phyloP scores from a whole-genome alignment of 139 green algal species.

The Asterochloris erici region DNA sequence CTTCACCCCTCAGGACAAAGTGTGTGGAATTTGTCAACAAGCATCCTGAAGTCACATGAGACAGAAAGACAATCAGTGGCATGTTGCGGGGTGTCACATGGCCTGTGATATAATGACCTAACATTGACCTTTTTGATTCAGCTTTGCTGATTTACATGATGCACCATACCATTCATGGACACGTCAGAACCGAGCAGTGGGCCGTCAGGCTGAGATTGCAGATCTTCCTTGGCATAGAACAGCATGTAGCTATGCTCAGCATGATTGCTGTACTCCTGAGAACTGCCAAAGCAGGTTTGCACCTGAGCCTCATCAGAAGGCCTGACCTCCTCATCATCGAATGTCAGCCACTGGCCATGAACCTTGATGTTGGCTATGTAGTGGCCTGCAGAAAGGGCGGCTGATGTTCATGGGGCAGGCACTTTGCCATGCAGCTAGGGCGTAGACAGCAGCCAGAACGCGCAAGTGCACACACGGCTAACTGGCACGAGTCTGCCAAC shows the following conservation, averaged over 20 bases:
- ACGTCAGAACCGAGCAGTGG: too few species aligned
- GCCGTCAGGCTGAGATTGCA: too few species aligned
- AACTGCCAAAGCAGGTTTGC: conserved; percentile 84
- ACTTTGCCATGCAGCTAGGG: neutral
- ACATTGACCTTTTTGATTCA: too few species aligned
- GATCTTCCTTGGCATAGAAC: conserved; percentile 73
- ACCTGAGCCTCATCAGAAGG: conserved; percentile 73
- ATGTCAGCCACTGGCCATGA: conserved; percentile 82
- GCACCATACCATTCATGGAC: too few species aligned
- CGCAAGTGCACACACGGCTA: neutral
- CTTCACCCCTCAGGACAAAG: too few species aligned
- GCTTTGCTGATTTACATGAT: too few species aligned
- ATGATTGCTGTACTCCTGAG: conserved; percentile 58
- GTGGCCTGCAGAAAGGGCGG: conserved; percentile 61
- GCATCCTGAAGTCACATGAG: too few species aligned
- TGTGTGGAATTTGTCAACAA: too few species aligned
- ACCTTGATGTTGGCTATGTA: conserved; percentile 94
- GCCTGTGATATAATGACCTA: too few species aligned
- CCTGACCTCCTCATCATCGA: conserved; percentile 89
- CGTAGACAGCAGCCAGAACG: neutral
- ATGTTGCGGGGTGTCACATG: too few species aligned
- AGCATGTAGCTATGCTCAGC: conserved; percentile 97
- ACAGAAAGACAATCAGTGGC: too few species aligned
- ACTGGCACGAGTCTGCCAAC: neutral
- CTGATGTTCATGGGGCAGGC: neutral